phyloP scores from a whole-genome alignment of 1,284 basidiomycete species.

The Lentinula novae-zelandiae region DNA sequence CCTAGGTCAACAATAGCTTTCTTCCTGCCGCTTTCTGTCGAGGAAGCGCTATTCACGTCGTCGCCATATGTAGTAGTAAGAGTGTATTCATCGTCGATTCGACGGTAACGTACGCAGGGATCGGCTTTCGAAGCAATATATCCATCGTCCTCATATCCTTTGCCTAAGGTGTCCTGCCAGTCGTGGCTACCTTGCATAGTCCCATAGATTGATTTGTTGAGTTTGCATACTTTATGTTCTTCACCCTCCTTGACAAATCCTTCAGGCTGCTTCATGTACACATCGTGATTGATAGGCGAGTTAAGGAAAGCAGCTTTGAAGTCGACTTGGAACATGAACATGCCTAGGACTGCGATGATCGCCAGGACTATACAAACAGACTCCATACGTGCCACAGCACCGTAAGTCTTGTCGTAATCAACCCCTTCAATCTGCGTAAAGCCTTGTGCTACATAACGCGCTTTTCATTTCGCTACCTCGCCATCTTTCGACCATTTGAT shows the following conservation, averaged over 20 bases:
- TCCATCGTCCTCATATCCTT: constrained; percentile 22
- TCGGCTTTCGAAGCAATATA: constrained; percentile 18
- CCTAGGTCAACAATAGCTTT: background rate
- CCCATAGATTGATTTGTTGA: constrained; percentile 35
- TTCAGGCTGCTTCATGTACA: background rate
- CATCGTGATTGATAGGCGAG: background rate
- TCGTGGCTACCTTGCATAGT: constrained; percentile 33
- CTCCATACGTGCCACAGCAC: background rate
- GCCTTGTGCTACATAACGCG: background rate
- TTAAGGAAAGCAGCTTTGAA: background rate
- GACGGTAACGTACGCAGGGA: constrained; percentile 23
- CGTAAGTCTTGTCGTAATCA: background rate
- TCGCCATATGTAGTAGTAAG: constrained; percentile 7
- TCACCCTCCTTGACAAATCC: constrained; percentile 27
- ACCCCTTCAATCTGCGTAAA: background rate
- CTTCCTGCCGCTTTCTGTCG: background rate
- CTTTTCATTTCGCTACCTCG: background rate
- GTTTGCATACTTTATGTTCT: constrained; percentile 27
- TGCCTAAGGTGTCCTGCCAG: constrained; percentile 35
- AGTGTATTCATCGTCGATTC: background rate
- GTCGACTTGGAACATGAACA: background rate
- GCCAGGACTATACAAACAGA: background rate
- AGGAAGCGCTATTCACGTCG: constrained; percentile 4
- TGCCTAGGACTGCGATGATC: background rate
- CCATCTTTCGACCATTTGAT: constrained; percentile 24